phyloP scores from a whole-genome alignment of 768 basidiomycete species.

The Termitomyces sp. region DNA sequence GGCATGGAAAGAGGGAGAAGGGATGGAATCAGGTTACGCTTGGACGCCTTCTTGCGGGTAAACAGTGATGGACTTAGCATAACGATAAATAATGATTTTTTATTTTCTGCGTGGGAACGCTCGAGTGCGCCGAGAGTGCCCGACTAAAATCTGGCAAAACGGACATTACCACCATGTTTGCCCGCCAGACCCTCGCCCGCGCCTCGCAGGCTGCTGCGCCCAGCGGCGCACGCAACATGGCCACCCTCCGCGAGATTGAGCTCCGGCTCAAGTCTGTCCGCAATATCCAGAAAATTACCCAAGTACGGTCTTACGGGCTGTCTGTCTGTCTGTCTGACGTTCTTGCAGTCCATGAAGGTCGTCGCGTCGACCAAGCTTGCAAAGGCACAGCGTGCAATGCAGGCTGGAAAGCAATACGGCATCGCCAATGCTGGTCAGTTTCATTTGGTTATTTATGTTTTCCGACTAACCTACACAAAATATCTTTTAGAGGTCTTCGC shows the following conservation, averaged over 20 bases:
- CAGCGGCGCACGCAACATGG: slow-evolving; percentile 77
- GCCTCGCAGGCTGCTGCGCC: slow-evolving; percentile 39
- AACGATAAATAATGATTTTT: background rate
- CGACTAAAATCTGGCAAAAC: slow-evolving; percentile 22
- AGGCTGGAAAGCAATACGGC: slow-evolving; percentile 88
- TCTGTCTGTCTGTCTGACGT: background rate
- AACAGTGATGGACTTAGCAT: slow-evolving; percentile 6
- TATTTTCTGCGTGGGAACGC: background rate
- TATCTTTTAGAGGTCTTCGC: slow-evolving; percentile 74
- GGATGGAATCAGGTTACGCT: slow-evolving; percentile 25
- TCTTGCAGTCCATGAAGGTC: slow-evolving; percentile 91
- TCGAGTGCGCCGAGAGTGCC: slow-evolving; percentile 30
- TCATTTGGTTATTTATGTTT: background rate
- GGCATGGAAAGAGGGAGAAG: slow-evolving; percentile 6
- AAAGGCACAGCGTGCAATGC: slow-evolving; percentile 94
- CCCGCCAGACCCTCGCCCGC: slow-evolving; percentile 40
- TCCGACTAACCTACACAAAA: background rate
- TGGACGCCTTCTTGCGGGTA: slow-evolving; percentile 17
- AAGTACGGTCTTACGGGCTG: slow-evolving; percentile 50
- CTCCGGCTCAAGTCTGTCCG: slow-evolving; percentile 91
- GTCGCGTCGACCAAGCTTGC: slow-evolving; percentile 96
- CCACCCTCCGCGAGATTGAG: slow-evolving; percentile 97
- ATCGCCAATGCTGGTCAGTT: slow-evolving; percentile 80
- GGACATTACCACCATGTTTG: slow-evolving; percentile 31
- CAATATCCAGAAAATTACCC: slow-evolving; percentile 99